Conservation (phyloP, 495 filamentous ascomycete genomes). For the Penicillium taxi region DNA sequence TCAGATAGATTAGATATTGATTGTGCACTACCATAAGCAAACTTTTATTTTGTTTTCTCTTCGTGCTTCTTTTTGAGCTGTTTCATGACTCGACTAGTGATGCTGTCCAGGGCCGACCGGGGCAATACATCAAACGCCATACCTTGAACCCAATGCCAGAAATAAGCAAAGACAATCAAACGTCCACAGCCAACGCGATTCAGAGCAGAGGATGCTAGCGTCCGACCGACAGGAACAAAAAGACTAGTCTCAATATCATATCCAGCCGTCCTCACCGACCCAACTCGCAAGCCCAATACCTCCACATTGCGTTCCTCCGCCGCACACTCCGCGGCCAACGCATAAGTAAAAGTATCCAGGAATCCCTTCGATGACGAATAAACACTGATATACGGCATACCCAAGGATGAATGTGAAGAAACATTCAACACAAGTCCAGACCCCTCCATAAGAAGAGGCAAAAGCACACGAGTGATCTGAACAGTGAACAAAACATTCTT, state of each 20-base stretch:
- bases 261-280: slow-evolving; percentile 15
- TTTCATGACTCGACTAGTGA: slow-evolving; percentile 9
- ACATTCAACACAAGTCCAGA: slow-evolving; percentile 35
- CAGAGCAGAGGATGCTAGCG: slow-evolving; percentile 20
- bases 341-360: slow-evolving; percentile 24
- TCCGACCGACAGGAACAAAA: slow-evolving; percentile 15
- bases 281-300: slow-evolving; percentile 23
- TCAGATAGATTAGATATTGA: slow-evolving; percentile 9
- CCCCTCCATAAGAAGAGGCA: slow-evolving; percentile 24
- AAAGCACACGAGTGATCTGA: slow-evolving; percentile 35
- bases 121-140: slow-evolving; percentile 18
- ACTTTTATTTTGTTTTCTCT: slow-evolving; percentile 11
- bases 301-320: slow-evolving; percentile 19
- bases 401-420: slow-evolving; percentile 25
- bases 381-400: slow-evolving; percentile 28
- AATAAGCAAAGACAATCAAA: slow-evolving; percentile 21
- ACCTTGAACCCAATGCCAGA: slow-evolving; percentile 21
- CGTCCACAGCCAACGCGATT: slow-evolving; percentile 25
- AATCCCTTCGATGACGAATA: slow-evolving; percentile 35
- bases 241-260: slow-evolving; percentile 14
- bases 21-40: no score
- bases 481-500: slow-evolving; percentile 33
- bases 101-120: slow-evolving; percentile 14
- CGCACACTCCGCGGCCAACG: slow-evolving; percentile 23
- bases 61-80: slow-evolving; percentile 9